Percentiles rank a stretch among this genome's conserved stretches.
Evolutionary conservation across 306 rosid genomes (phyloP).

Genomic region (Castanea crenata): DNA sequence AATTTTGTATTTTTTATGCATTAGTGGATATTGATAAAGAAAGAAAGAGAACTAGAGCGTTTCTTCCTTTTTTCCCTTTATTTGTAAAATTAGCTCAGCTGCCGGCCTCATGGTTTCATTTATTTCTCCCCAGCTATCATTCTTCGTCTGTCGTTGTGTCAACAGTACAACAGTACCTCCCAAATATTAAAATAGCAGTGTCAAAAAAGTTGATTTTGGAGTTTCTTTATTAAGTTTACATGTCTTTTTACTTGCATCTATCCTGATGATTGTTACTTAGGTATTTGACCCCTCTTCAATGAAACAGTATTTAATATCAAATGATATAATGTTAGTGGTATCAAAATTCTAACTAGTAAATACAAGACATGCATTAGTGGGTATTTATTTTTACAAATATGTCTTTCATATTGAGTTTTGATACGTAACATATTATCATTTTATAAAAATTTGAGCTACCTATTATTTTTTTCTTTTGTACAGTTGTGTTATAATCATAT

Average conservation of each 20-base stretch:
- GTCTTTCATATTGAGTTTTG: too few relatives aligned
- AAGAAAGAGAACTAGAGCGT: slow-evolving; percentile 6
- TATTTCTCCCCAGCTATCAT: background rate
- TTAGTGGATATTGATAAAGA: background rate
- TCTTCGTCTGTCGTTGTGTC: background rate
- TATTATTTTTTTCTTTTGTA: background rate
- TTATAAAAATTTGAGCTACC: background rate
- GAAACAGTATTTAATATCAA: too few relatives aligned
- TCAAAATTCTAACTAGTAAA: too few relatives aligned
- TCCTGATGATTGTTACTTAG: background rate
- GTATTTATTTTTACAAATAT: too few relatives aligned
- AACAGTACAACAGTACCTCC: too few relatives aligned
- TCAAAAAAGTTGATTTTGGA: background rate
- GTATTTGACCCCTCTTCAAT: too few relatives aligned
- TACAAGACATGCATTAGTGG: too few relatives aligned
- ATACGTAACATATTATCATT: too few relatives aligned
- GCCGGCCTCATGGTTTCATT: background rate
- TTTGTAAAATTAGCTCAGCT: background rate
- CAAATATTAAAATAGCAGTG: background rate
- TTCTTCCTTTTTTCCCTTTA: background rate
- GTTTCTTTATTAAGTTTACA: background rate
- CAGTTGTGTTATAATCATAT: background rate
- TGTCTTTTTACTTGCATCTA: background rate
- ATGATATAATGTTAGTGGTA: too few relatives aligned
- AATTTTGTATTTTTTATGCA: background rate